Conservation (phyloP, 2,329 filamentous ascomycete genomes). For the Ophiostoma ulmi region DNA sequence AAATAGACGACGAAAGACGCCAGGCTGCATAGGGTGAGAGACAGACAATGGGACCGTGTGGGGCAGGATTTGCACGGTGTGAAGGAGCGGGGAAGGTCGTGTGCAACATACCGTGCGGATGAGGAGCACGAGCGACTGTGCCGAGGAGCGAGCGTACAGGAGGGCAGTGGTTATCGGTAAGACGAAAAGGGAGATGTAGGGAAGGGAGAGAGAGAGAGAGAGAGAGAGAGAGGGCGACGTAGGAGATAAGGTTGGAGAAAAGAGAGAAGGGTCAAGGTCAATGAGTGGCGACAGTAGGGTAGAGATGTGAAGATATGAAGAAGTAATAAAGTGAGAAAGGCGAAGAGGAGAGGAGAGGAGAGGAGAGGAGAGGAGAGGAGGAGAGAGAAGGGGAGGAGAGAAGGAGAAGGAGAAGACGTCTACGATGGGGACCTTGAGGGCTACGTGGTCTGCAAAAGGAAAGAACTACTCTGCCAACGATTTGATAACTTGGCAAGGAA, state of each 20-base stretch:
- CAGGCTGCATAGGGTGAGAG: not conserved
- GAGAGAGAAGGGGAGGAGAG: not conserved
- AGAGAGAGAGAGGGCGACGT: not conserved
- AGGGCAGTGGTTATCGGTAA: not conserved
- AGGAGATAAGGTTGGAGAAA: not conserved
- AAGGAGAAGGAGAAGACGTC: not conserved
- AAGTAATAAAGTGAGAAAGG: not conserved
- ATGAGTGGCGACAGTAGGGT: not conserved
- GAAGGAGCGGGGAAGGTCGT: not conserved
- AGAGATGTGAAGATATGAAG: not conserved
- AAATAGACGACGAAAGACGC: not conserved
- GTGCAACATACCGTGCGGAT: constrained; percentile 16
- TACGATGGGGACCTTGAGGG: not conserved
- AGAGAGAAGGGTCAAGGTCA: not conserved
- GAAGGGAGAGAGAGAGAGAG: not conserved
- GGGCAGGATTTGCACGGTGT: constrained; percentile 5
- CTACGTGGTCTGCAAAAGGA: not conserved
- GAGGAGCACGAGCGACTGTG: constrained; percentile 6
- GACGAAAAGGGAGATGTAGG: not conserved
- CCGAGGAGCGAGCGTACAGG: not conserved
- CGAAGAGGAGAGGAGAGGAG: not conserved
- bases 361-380: not conserved
- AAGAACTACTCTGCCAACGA: not conserved
- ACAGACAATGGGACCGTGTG: constrained; percentile 12
- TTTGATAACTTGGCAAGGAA: not conserved